phyloP scores from a whole-genome alignment of 345 rosid genomes.

The Rubroshorea leprosula region DNA sequence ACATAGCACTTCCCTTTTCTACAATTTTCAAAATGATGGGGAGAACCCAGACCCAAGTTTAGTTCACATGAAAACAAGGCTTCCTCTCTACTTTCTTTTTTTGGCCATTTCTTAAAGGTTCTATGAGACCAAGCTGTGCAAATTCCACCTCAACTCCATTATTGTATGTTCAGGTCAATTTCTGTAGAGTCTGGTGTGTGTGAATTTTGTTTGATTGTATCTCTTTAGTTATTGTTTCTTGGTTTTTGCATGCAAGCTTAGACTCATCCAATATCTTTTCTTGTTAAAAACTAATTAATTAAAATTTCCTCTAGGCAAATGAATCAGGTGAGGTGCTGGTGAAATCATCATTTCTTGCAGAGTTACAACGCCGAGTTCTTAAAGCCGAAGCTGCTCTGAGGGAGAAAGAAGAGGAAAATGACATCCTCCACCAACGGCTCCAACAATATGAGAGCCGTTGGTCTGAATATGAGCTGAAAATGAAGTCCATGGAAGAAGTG shows the following conservation, averaged over 20 bases:
- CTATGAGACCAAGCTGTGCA: too few relatives aligned
- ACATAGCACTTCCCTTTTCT: too few relatives aligned
- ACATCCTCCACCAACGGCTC: slow-evolving; percentile 85
- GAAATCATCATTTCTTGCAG: slow-evolving; percentile 85
- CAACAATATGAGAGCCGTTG: slow-evolving; percentile 95
- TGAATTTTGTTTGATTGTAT: background rate
- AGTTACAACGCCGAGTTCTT: slow-evolving; percentile 84
- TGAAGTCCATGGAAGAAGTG: slow-evolving; percentile 99
- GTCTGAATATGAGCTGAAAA: slow-evolving; percentile 90
- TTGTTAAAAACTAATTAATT: slow-evolving; percentile 10
- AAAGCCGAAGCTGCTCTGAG: slow-evolving; percentile 82
- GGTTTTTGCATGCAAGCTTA: too few relatives aligned
- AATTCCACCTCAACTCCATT: too few relatives aligned
- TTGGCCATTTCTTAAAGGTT: too few relatives aligned
- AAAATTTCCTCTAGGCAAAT: slow-evolving; percentile 36
- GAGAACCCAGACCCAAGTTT: too few relatives aligned
- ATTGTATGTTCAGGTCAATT: too few relatives aligned
- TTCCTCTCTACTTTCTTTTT: too few relatives aligned
- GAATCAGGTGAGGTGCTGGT: slow-evolving; percentile 78
- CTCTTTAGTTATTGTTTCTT: background rate
- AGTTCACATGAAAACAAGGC: too few relatives aligned
- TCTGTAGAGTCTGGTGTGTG: too few relatives aligned
- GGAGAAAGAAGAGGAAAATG: slow-evolving; percentile 95
- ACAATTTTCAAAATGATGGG: too few relatives aligned
- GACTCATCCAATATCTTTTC: too few relatives aligned